Base-by-base conservation (phyloP, 306 rosid genomes). In the Trichosanthes cucumerina region DNA sequence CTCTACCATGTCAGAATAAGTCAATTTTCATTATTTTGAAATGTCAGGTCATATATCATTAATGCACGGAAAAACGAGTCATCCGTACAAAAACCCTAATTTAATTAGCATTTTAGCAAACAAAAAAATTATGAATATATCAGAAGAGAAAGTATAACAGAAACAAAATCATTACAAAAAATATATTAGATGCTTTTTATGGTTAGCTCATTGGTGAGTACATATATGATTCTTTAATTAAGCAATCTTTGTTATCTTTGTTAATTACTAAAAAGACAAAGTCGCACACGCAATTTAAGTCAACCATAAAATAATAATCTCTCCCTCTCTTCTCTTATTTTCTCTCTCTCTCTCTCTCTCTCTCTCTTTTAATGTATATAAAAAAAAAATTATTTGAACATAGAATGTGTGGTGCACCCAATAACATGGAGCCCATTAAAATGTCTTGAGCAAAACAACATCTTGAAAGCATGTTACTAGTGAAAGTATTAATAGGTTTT, bases 381-480 rank as follows among this genome's bases (percentile, higher is more conserved):
- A 53, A 74, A 16, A 50, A 9, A 53, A 74, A 16, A 50, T 74
- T 14, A 34, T 53, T 69, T 6, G 46, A 49, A 47, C 58, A 12
- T 77, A n/a, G 47, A 76, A 18, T 79, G 78, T 77, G 75, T 18
- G 68, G 53, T 79, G 33, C 64, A 52, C 74, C 76, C 82, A 86
- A 80, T 56, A 87, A 84, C 98, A 87, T 89, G 91, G 87, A 76
- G 68, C 83, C 87, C 92, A 82, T 84, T 83, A 79, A 54, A 38
- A n/a, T 8, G 72, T 75, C 81, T 73, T 71, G 44, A 76, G 43
- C 79, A 83, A 75, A 76, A 78, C 87, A 84, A 69, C 79, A 69
- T 72, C 76, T 44, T 77, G 1, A 33, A 85, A 86, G 79, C 88
- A 85, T 83, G 83, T 79, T 57, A 57, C 21, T 14, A 68, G 36